Conservation (phyloP, 148 eudicot genomes). For the Camellia sinensis region DNA sequence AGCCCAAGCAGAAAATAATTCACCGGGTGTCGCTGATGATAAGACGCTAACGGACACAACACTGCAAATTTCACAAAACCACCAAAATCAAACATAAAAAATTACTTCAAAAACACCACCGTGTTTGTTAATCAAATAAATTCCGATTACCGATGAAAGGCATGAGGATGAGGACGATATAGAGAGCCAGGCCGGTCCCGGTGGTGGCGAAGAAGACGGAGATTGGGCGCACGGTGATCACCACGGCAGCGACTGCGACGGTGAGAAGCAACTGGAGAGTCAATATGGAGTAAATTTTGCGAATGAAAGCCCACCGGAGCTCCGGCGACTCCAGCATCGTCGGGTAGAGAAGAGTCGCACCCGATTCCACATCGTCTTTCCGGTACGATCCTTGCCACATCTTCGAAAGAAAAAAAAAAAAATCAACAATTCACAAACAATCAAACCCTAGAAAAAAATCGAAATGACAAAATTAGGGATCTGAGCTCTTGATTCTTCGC, state of each 20-base stretch:
- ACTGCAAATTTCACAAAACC: slow-evolving; percentile 24
- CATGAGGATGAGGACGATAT: slow-evolving; percentile 51
- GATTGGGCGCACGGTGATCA: slow-evolving; percentile 52
- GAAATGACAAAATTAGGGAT: neutral
- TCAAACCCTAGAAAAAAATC: neutral
- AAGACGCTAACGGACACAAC: slow-evolving; percentile 44
- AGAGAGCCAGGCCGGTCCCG: slow-evolving; percentile 59
- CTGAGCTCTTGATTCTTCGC: neutral
- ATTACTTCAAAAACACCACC: neutral
- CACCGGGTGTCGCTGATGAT: slow-evolving; percentile 42
- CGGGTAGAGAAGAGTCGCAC: slow-evolving; percentile 46
- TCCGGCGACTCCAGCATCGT: slow-evolving; percentile 50
- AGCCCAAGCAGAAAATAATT: slow-evolving; percentile 42
- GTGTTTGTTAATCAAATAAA: neutral
- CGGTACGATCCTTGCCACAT: slow-evolving; percentile 26
- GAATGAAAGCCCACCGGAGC: slow-evolving; percentile 65
- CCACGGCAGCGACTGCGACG: slow-evolving; percentile 60
- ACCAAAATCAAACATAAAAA: neutral
- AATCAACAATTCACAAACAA: neutral
- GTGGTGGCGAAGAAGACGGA: slow-evolving; percentile 54
- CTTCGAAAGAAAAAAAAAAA: neutral
- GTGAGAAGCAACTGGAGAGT: slow-evolving; percentile 66
- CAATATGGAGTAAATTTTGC: slow-evolving; percentile 71
- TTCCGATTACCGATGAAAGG: slow-evolving; percentile 57
- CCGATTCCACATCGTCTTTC: slow-evolving; percentile 50